phyloP scores from a whole-genome alignment of 495 filamentous ascomycete genomes.

The Talaromyces nanjingensis region DNA sequence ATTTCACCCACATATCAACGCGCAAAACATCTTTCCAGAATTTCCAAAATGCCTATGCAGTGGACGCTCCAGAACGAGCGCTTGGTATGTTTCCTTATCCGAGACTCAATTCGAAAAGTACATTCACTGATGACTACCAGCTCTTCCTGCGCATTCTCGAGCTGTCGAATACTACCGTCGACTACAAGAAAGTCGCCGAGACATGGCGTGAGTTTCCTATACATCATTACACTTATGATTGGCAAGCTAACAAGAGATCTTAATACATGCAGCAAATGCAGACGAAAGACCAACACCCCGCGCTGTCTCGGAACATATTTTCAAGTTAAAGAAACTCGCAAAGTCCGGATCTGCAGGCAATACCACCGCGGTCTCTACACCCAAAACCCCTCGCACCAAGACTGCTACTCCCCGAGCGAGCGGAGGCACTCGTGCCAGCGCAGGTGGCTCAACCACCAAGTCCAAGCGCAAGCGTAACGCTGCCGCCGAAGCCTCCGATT shows the following conservation, averaged over 20 bases:
- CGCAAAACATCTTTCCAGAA: background rate
- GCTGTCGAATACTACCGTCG: background rate
- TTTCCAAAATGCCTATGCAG: constrained; percentile 30
- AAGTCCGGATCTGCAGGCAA: background rate
- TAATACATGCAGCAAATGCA: background rate
- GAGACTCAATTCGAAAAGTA: background rate
- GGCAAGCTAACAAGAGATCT: background rate
- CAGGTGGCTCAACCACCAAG: background rate
- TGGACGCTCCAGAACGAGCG: constrained; percentile 36
- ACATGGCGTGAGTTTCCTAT: constrained; percentile 2
- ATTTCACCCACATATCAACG: background rate
- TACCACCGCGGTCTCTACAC: background rate
- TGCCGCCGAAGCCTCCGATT: background rate
- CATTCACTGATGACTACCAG: background rate
- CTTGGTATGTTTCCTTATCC: constrained; percentile 19
- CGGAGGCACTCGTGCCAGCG: background rate
- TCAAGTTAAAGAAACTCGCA: constrained; percentile 1
- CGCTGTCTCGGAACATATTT: constrained; percentile 6
- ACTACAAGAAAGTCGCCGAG: background rate
- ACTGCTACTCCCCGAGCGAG: background rate
- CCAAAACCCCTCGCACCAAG: background rate
- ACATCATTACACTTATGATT: background rate
- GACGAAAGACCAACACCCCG: constrained; percentile 3
- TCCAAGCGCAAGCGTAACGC: background rate
- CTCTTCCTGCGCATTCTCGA: constrained; percentile 1